phyloP scores from a whole-genome alignment of 345 rosid species.

The Raphanus sativus region DNA sequence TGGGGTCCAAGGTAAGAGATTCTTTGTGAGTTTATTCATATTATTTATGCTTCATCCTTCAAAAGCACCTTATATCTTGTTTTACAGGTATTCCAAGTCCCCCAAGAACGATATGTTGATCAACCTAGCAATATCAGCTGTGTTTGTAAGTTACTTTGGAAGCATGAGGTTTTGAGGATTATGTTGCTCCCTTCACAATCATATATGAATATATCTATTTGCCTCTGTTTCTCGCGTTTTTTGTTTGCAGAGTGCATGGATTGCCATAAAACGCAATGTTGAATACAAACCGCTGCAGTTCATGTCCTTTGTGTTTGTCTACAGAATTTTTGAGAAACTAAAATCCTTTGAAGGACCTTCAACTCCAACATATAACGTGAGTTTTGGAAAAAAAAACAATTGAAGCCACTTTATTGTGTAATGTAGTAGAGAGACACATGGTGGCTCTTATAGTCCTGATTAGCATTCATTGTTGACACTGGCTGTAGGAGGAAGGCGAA shows the following conservation, averaged over 20 bases:
- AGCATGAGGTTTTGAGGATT: conserved; percentile 20
- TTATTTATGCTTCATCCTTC: background rate
- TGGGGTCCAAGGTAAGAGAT: conserved; percentile 92
- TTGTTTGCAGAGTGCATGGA: conserved; percentile 83
- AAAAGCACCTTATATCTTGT: background rate
- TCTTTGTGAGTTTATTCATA: background rate
- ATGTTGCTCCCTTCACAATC: background rate
- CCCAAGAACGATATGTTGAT: conserved; percentile 59
- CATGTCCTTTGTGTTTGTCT: conserved; percentile 86
- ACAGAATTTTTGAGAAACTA: conserved; percentile 87
- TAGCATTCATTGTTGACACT: conserved; percentile 32
- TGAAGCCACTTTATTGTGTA: background rate
- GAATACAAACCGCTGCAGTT: conserved; percentile 95
- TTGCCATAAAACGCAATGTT: conserved; percentile 62
- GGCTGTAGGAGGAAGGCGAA: conserved; percentile 85
- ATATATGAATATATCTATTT: no score
- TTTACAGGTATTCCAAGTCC: conserved; percentile 73
- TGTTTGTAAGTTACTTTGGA: conserved; percentile 70
- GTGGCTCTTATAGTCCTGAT: conserved; percentile 13
- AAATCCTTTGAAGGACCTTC: conserved; percentile 76
- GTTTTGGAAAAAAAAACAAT: conserved; percentile 17
- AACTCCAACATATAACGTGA: conserved; percentile 70
- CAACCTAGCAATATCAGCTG: conserved; percentile 87
- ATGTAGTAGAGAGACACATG: background rate
- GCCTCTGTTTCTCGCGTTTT: conserved; percentile 13